Evolutionary conservation across 352 stramenopile species (phyloP), one percentile per base, ranked within the genome.

Genomic region (Aphanomyces cochlioides): DNA sequence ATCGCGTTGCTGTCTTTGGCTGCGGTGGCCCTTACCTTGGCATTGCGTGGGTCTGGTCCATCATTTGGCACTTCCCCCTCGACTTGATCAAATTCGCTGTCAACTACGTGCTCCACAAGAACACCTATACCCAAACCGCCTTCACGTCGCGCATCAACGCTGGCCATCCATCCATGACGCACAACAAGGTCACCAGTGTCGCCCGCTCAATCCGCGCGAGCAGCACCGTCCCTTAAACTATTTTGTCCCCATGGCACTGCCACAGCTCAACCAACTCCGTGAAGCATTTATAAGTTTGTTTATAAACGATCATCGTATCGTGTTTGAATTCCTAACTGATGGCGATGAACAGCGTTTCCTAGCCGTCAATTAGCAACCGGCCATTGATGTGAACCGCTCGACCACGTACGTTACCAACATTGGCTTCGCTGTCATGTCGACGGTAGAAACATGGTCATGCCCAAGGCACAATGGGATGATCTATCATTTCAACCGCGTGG

Each of bases 111-210:
- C 61, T 90, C 66, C 79, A 77, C 69, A 85, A 85, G 75, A 71
- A 76, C 56, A 83, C 79, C 66, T 90, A 90, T 74, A 73, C 57
- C 39, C 74, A 78, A 64, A 87, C 80, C 73, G 83, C 83, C 57
- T 90, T 90, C 73, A 87, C 78, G 58, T 80, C 84, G 70, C 80
- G 83, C 73, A 91, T 91, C 71, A 91, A 89, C 73, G 82, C 82
- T 0, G 83, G 83, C 47, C 83, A 91, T 74, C 83, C 83, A 66
- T 85, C 82, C 60, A 77, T 89, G 60, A 72, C 78, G 56, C 80
- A 89, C 77, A 84, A 76, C 39, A 77, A 78, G 12, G 82, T 89
- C 58, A 85, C 81, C 28, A 87, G 75, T 74, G 72, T 79, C 72
- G 79, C 84, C 77, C 79, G 82, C 48, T 87, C 81, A 57, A 86